Evolutionary conservation across 306 rosid genomes (phyloP).

Genomic region (Neltuma alba): DNA sequence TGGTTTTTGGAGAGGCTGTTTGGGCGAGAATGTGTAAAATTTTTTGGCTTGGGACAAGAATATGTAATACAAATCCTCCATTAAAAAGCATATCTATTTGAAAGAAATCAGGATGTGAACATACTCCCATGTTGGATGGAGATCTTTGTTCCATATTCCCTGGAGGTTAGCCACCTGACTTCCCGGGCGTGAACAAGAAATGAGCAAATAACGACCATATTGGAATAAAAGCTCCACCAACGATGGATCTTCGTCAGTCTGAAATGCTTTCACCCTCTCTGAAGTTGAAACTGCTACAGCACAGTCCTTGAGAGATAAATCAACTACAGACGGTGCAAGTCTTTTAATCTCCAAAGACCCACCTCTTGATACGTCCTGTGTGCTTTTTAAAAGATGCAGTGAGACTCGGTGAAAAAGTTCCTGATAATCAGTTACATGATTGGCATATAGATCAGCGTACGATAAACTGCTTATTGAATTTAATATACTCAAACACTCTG

Average conservation of each 20-base stretch:
- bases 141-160: constrained; percentile 79
- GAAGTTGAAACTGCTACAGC: constrained; percentile 55
- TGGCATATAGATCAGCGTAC: constrained; percentile 58
- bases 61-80: neutral
- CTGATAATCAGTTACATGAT: constrained; percentile 73
- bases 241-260: constrained; percentile 80
- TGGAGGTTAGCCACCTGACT: constrained; percentile 81
- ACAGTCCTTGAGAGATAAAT: constrained; percentile 26
- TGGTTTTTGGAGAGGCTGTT: too few species aligned
- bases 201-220: constrained; percentile 80
- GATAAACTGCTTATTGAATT: constrained; percentile 46
- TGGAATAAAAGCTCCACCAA: constrained; percentile 77
- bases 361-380: constrained; percentile 28
- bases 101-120: constrained; percentile 22
- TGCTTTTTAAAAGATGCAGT: constrained; percentile 52
- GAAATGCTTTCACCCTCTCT: constrained; percentile 72
- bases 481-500: constrained; percentile 45
- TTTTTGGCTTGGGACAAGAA: neutral
- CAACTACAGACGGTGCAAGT: neutral
- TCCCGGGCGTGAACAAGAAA: constrained; percentile 75
- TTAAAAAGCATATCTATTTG: constrained; percentile 21
- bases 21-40: neutral
- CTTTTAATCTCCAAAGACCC: constrained; percentile 35
- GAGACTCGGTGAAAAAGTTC: constrained; percentile 72
- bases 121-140: constrained; percentile 79